phyloP scores from a whole-genome alignment of 805 yeast genomes.

The Candida suzukii region DNA sequence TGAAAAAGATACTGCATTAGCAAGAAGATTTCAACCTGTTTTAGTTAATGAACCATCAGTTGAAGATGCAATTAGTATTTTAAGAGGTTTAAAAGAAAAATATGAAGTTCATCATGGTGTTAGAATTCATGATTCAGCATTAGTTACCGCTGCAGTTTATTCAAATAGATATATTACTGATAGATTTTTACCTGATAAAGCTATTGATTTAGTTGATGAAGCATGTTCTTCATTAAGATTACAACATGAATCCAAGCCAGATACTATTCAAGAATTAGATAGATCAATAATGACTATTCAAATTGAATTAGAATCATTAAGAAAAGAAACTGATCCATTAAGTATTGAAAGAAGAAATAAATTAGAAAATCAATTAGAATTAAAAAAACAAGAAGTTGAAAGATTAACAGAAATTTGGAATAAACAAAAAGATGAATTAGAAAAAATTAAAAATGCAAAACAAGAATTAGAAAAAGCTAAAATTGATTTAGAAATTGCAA shows the following conservation, averaged over 20 bases:
- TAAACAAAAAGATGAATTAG: conserved; percentile 68
- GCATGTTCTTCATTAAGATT: conserved; percentile 92
- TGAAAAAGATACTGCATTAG: conserved; percentile 93
- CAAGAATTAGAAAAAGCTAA: conserved; percentile 78
- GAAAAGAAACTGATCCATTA: conserved; percentile 85
- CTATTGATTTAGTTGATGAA: conserved; percentile 93
- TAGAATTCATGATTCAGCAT: conserved; percentile 82
- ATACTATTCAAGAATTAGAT: conserved; percentile 83
- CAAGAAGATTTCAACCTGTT: conserved; percentile 90
- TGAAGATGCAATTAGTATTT: conserved; percentile 82
- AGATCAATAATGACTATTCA: conserved; percentile 88
- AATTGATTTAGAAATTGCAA: conserved; percentile 73
- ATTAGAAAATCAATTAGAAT: conserved; percentile 58
- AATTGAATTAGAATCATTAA: conserved; percentile 88
- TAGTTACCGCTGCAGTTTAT: conserved; percentile 88
- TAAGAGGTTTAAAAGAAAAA: conserved; percentile 88
- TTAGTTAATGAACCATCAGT: conserved; percentile 82
- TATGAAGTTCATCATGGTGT: conserved; percentile 99
- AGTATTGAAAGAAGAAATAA: conserved; percentile 74
- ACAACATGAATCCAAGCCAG: conserved; percentile 97
- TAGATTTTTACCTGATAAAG: conserved; percentile 90
- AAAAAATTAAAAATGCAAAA: conserved; percentile 71
- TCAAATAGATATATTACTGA: conserved; percentile 89
- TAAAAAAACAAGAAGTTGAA: conserved; percentile 56
- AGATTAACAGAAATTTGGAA: conserved; percentile 86